These are phyloP conservation scores for Basipetospora chlamydospora DNA, from an alignment of 2,329 filamentous ascomycete species.

Conservation along the genomic window DNA sequence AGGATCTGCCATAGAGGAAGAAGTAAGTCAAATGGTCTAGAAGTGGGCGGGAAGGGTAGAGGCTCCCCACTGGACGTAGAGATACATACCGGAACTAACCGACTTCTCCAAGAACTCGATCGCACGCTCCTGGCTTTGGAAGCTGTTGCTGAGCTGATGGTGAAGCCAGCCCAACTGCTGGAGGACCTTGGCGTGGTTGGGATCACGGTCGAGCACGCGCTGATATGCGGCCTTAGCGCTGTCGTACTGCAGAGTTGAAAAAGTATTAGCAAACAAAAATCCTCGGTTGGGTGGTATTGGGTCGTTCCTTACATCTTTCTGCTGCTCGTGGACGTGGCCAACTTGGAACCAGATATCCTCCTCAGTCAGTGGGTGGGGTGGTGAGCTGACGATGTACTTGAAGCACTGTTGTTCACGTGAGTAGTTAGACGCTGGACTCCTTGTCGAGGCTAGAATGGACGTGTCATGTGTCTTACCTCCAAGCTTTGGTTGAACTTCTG, in stretches of 20 bases:
- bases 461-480: conserved; percentile 58
- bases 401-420: conserved; percentile 68
- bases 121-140: conserved; percentile 83
- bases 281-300: too few relatives aligned
- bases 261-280: too few relatives aligned
- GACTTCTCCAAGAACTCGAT: conserved; percentile 98
- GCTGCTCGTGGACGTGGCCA: conserved; percentile 94
- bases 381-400: conserved; percentile 90
- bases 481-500: conserved; percentile 85
- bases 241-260: conserved; percentile 79
- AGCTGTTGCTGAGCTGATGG: conserved; percentile 87
- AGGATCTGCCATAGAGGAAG: conserved; percentile 47
- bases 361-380: conserved; percentile 81
- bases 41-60: conserved; percentile 4
- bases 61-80: background rate
- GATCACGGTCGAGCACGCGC: conserved; percentile 84
- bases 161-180: conserved; percentile 97
- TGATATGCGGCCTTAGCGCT: conserved; percentile 84
- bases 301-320: conserved; percentile 96
- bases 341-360: conserved; percentile 99
- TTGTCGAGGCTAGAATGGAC: background rate
- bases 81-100: conserved; percentile 64
- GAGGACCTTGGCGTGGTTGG: conserved; percentile 92
- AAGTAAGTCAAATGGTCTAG: conserved; percentile 13
- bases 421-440: conserved; percentile 1